Conservation (phyloP, 2,329 filamentous ascomycete species). For the Nemania sp. region DNA sequence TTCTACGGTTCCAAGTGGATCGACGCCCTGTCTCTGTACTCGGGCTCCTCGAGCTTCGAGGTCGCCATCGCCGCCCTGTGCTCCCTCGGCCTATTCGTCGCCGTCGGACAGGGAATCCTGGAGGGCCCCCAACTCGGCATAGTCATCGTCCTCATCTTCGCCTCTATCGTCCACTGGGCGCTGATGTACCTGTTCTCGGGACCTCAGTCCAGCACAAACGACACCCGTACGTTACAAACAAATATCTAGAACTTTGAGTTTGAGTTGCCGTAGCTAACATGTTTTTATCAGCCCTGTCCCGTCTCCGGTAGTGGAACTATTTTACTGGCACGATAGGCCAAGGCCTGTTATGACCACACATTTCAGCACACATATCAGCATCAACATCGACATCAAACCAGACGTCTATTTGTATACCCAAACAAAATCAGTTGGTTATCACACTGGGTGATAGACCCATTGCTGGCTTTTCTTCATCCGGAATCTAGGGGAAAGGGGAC, state of each 20-base stretch:
- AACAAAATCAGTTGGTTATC: not conserved
- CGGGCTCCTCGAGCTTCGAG: conserved; percentile 28
- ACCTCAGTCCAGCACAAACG: conserved; percentile 15
- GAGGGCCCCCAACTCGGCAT: conserved; percentile 23
- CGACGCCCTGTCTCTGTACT: conserved; percentile 28
- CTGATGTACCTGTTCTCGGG: conserved; percentile 28
- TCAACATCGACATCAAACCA: not conserved
- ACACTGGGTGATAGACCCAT: not conserved
- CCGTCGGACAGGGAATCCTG: conserved; percentile 26
- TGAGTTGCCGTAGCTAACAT: not conserved
- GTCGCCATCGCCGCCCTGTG: conserved; percentile 29
- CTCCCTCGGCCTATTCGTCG: conserved; percentile 27
- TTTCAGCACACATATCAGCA: not conserved
- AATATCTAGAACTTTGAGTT: too few relatives aligned
- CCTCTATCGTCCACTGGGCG: conserved; percentile 26
- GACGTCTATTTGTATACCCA: conserved; percentile 13
- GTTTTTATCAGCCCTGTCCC: conserved; percentile 13
- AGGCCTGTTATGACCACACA: not conserved
- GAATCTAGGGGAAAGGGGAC: not conserved
- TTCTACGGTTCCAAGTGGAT: conserved; percentile 28
- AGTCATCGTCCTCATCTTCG: conserved; percentile 24
- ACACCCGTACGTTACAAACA: conserved; percentile 21
- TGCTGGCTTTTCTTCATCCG: conserved; percentile 12
- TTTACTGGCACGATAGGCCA: not conserved
- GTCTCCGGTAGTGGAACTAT: conserved; percentile 17